Conservation (phyloP, 768 basidiomycete species). For the Amanita inopinata region DNA sequence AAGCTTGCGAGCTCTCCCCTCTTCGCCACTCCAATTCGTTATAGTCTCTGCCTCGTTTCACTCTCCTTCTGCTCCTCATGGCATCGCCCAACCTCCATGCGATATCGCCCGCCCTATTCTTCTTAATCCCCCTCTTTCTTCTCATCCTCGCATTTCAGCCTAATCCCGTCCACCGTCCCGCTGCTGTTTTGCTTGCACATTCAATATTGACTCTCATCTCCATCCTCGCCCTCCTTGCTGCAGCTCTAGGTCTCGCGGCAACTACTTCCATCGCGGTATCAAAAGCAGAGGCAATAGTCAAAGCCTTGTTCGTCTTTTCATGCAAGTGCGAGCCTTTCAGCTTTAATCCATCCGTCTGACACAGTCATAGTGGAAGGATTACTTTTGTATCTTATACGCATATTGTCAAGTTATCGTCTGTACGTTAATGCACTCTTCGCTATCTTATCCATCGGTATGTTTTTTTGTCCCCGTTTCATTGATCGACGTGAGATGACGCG, state of each 20-base stretch:
- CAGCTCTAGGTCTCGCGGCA: conserved; percentile 12
- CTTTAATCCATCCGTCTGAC: not conserved
- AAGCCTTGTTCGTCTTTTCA: conserved; percentile 16
- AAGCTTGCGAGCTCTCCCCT: too few species aligned
- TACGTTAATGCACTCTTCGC: conserved; percentile 15
- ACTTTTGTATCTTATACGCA: conserved; percentile 14
- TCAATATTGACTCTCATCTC: conserved; percentile 13
- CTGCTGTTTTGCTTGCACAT: conserved; percentile 6
- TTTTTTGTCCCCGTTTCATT: conserved; percentile 7
- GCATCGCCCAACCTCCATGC: not conserved
- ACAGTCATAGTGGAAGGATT: conserved; percentile 13
- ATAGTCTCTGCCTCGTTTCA: too few species aligned
- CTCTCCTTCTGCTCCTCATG: not conserved
- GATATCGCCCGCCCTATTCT: conserved; percentile 14
- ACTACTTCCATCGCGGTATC: conserved; percentile 2
- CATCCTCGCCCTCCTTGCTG: conserved; percentile 14
- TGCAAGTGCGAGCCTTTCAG: conserved; percentile 12
- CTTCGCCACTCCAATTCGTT: not conserved
- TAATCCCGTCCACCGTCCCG: not conserved
- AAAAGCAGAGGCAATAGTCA: conserved; percentile 12
- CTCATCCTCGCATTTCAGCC: conserved; percentile 13
- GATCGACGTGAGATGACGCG: conserved; percentile 11
- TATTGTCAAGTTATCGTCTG: conserved; percentile 11
- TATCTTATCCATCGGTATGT: conserved; percentile 17
- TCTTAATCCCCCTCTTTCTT: conserved; percentile 14